Evolutionary conservation across 2,329 filamentous ascomycete species (phyloP), one percentile per base, ranked within the genome.

Genomic region (Daldinia eschscholtzii): DNA sequence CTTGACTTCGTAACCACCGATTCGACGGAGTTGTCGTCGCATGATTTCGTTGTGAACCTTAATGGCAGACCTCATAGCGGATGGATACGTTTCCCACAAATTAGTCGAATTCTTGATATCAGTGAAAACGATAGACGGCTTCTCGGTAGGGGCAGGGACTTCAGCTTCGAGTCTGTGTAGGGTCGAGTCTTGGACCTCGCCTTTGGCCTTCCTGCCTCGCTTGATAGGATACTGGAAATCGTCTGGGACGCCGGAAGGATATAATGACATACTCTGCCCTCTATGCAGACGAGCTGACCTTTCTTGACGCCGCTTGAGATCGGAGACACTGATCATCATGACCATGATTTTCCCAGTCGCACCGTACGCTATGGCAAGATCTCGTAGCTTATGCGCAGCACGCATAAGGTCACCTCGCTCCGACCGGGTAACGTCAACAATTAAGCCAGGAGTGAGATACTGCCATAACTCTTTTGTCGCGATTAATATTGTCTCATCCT

Each of bases 91-190:
- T 81, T 99, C 96, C 96, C 96, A 99, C 6, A 99, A 84, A 42
- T 93, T 90, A 0, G 96, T 99, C 26, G 95, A 98, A 82, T 95
- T 97, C 85, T 98, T 98, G 86, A 99, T 99, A 83, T 99, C 96
- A 0, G 96, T 99, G 79, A 99, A 99, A 57, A 97, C 94, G 76
- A 99, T 93, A 46, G 93, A 92, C 56, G 98, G 89, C 75, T 97
- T 93, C 53, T 95, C 95, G 1, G 91, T 93, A 0, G 96, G 96
- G 12, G 96, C 93, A 68, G 95, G 92, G 57, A 98, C 94, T 81
- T 97, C 95, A 60, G 92, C 91, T 72, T 96, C 93, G 33, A 98
- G 89, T 55, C 95, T 89, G 65, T 93, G 92, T 61, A 99, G 87
- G 61, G 92, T 93, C 26, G 94, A 97, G 79, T 98, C 94, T 62